A percentile compares a stretch with the other conserved stretches of the same genome.
Conservation (phyloP, 331 rosid species). For the Arachis monticola region DNA sequence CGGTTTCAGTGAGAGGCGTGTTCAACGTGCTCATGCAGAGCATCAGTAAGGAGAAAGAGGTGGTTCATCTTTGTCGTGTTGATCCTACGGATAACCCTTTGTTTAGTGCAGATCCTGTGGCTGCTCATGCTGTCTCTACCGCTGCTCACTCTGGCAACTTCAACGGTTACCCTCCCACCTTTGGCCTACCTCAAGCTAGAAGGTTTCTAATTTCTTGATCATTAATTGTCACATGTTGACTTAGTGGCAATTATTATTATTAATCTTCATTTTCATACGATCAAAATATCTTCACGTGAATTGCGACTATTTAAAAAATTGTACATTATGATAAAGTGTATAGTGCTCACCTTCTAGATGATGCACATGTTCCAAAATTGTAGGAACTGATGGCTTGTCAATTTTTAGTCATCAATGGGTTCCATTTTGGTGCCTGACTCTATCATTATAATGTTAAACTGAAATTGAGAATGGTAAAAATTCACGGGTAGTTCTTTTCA, state of each 20-base stretch:
- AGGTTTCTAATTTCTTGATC: slow-evolving; percentile 42
- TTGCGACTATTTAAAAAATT: too few relatives aligned
- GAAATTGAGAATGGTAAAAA: too few relatives aligned
- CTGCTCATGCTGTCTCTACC: slow-evolving; percentile 41
- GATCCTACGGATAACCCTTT: slow-evolving; percentile 55
- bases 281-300: too few relatives aligned
- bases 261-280: not conserved
- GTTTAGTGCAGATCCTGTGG: slow-evolving; percentile 39
- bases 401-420: too few relatives aligned
- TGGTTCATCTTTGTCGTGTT: slow-evolving; percentile 50
- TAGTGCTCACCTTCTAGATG: too few relatives aligned
- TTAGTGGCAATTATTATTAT: not conserved
- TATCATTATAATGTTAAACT: too few relatives aligned
- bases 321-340: too few relatives aligned
- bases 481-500: too few relatives aligned
- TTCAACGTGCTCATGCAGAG: slow-evolving; percentile 39
- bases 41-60: slow-evolving; percentile 40
- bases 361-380: too few relatives aligned
- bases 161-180: slow-evolving; percentile 58
- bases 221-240: not conserved
- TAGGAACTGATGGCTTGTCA: too few relatives aligned
- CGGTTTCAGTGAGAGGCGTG: slow-evolving; percentile 49
- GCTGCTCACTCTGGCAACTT: slow-evolving; percentile 47
- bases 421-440: too few relatives aligned
- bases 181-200: slow-evolving; percentile 49